Evolutionary conservation across 768 basidiomycete genomes (phyloP).

Genomic region (Lanmaoa rubissima): DNA sequence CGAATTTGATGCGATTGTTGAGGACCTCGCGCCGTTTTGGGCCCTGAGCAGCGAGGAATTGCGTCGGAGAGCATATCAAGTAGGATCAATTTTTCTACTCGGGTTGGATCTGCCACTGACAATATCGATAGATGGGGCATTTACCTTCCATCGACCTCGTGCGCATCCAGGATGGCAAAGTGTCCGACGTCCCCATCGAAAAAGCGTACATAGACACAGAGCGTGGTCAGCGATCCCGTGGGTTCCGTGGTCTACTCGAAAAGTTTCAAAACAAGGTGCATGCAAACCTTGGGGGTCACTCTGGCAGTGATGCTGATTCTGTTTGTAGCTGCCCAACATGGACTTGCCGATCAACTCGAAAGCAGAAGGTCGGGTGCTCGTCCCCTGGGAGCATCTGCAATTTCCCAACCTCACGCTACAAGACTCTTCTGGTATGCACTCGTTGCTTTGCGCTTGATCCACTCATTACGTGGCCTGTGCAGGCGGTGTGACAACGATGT

Average conservation of each 20-base stretch:
- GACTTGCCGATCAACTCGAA: constrained; percentile 92
- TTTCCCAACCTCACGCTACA: constrained; percentile 66
- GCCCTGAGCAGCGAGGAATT: constrained; percentile 68
- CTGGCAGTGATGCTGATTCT: not conserved
- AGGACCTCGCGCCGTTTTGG: constrained; percentile 88
- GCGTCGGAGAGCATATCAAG: constrained; percentile 58
- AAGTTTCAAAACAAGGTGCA: constrained; percentile 64
- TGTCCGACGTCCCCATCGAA: constrained; percentile 55
- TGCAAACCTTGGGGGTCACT: constrained; percentile 13
- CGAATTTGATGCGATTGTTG: constrained; percentile 80
- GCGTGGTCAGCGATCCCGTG: constrained; percentile 73
- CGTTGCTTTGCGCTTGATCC: not conserved
- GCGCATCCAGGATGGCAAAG: constrained; percentile 65
- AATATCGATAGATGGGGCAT: constrained; percentile 55
- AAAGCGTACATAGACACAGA: constrained; percentile 59
- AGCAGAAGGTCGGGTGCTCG: constrained; percentile 90
- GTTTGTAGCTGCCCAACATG: constrained; percentile 80
- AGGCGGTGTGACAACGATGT: constrained; percentile 54
- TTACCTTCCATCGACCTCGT: constrained; percentile 86
- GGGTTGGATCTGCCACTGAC: not conserved
- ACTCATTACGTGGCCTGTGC: not conserved
- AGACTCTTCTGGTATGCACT: constrained; percentile 32
- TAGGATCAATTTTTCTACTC: constrained; percentile 17
- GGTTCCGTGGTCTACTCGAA: constrained; percentile 73
- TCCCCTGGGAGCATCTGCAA: constrained; percentile 85